Evolutionary conservation across 2,329 filamentous ascomycete genomes (phyloP).

Genomic region (Daldinia sp.): DNA sequence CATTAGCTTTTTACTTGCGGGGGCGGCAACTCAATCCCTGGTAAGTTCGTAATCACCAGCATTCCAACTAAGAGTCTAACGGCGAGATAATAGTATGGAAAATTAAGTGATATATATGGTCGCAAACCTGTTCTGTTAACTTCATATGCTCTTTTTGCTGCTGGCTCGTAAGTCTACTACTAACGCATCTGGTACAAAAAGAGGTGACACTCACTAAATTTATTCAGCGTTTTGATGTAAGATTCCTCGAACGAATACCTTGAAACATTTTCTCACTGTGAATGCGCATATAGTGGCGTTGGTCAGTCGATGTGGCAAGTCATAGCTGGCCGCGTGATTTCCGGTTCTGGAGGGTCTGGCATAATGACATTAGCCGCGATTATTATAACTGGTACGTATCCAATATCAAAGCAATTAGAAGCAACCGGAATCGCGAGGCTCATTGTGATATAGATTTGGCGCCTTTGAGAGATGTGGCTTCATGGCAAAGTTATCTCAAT

Average conservation of each 20-base stretch:
- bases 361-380: slow-evolving; percentile 64
- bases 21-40: slow-evolving; percentile 65
- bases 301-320: slow-evolving; percentile 62
- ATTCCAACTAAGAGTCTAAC: slow-evolving; percentile 11
- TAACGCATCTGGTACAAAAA: background rate
- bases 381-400: slow-evolving; percentile 61
- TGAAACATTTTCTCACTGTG: slow-evolving; percentile 20
- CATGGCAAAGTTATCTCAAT: slow-evolving; percentile 67
- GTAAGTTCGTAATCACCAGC: slow-evolving; percentile 51
- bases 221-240: slow-evolving; percentile 51
- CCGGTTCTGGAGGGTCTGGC: slow-evolving; percentile 64
- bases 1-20: slow-evolving; percentile 64
- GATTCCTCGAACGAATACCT: slow-evolving; percentile 9
- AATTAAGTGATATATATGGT: slow-evolving; percentile 69
- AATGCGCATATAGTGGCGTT: slow-evolving; percentile 53
- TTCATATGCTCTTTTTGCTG: slow-evolving; percentile 63
- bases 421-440: background rate
- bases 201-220: slow-evolving; percentile 11
- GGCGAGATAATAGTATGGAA: slow-evolving; percentile 58
- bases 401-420: background rate
- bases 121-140: slow-evolving; percentile 63
- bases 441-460: slow-evolving; percentile 58
- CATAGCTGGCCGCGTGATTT: slow-evolving; percentile 63
- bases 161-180: slow-evolving; percentile 59
- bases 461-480: slow-evolving; percentile 64